A percentile compares a stretch with the other conserved stretches of the same genome.
These are phyloP conservation scores for Saccharomyces jurei DNA, from an alignment of 805 yeast genomes.

Conservation along the genomic window DNA sequence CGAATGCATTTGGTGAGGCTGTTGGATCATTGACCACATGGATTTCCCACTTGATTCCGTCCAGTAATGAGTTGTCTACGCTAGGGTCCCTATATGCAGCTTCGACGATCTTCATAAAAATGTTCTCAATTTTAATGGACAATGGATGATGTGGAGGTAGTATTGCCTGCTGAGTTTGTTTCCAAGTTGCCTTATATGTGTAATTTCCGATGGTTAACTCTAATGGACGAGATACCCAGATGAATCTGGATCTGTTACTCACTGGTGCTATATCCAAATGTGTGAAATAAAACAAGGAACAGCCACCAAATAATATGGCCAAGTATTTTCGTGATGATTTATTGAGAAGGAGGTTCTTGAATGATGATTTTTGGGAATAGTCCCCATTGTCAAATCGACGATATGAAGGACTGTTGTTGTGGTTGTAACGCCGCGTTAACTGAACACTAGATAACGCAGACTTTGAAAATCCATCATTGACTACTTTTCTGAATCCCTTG, in stretches of 20 bases:
- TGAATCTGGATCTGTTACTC: slow-evolving; percentile 61
- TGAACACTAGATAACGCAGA: background rate
- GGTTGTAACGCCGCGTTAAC: background rate
- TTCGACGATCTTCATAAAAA: slow-evolving; percentile 58
- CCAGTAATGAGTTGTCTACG: slow-evolving; percentile 26
- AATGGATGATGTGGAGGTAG: slow-evolving; percentile 59
- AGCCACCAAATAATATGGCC: slow-evolving; percentile 30
- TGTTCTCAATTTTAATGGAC: slow-evolving; percentile 43
- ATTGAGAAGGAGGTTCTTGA: slow-evolving; percentile 15
- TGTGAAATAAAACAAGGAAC: slow-evolving; percentile 37
- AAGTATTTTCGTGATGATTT: slow-evolving; percentile 27
- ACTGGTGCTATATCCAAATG: slow-evolving; percentile 75
- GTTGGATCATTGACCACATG: slow-evolving; percentile 65
- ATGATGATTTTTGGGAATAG: slow-evolving; percentile 6
- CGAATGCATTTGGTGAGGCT: slow-evolving; percentile 93
- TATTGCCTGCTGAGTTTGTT: slow-evolving; percentile 43
- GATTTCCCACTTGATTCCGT: slow-evolving; percentile 56
- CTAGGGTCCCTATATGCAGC: slow-evolving; percentile 42
- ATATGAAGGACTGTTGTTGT: slow-evolving; percentile 5
- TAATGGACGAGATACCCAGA: slow-evolving; percentile 59
- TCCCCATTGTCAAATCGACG: slow-evolving; percentile 16
- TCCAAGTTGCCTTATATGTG: slow-evolving; percentile 53
- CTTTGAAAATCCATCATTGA: background rate
- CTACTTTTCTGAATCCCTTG: background rate
- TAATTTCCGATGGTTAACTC: slow-evolving; percentile 57